These are phyloP conservation scores for Nissolia schottii DNA, from an alignment of 306 rosid genomes.

Conservation along the genomic window DNA sequence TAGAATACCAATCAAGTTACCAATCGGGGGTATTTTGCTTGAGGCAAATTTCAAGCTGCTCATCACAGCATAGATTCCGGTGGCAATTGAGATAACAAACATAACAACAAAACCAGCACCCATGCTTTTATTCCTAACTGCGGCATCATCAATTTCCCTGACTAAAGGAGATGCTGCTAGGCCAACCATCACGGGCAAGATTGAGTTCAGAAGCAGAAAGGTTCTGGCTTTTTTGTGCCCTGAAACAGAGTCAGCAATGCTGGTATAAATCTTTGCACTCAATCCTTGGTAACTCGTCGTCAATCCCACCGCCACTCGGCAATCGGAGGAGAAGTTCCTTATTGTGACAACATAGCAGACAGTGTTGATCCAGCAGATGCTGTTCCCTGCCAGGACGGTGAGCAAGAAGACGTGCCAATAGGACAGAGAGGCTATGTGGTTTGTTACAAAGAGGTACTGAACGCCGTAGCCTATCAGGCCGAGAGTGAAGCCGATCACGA, in stretches of 20 bases:
- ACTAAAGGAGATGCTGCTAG: conserved; percentile 36
- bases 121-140: conserved; percentile 11
- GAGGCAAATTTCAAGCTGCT: conserved; percentile 47
- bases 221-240: conserved; percentile 29
- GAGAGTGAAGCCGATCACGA: conserved; percentile 58
- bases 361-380: conserved; percentile 72
- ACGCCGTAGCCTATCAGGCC: conserved; percentile 72
- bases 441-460: conserved; percentile 56
- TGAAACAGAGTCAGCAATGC: conserved; percentile 35
- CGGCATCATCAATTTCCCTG: conserved; percentile 27
- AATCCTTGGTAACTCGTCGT: conserved; percentile 69
- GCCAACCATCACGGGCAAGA: conserved; percentile 39
- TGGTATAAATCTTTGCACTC: conserved; percentile 68
- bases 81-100: conserved; percentile 55
- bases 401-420: conserved; percentile 58
- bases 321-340: conserved; percentile 26
- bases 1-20: conserved; percentile 30
- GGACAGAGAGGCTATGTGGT: conserved; percentile 43
- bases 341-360: conserved; percentile 36
- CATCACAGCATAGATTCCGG: conserved; percentile 58
- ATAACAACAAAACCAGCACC: conserved; percentile 46
- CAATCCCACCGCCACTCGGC: conserved; percentile 35
- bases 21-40: conserved; percentile 26
- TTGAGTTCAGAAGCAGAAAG: conserved; percentile 58
- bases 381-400: conserved; percentile 70